Evolutionary conservation across 2,329 filamentous ascomycete species (phyloP).

Genomic region (Dothistroma septosporum): DNA sequence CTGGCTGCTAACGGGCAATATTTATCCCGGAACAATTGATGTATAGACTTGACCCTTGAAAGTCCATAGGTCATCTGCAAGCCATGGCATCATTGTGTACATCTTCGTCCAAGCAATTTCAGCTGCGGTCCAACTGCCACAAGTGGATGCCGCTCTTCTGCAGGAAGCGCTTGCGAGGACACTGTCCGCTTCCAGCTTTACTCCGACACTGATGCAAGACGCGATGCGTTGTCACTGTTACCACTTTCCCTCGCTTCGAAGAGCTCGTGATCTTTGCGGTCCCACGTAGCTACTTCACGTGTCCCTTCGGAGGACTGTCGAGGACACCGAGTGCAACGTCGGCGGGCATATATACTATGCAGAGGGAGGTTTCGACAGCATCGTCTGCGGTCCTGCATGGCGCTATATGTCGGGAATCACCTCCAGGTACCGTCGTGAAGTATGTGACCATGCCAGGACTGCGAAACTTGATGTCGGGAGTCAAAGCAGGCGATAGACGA

Average conservation of each 20-base stretch:
- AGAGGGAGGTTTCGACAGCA: neutral
- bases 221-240: slow-evolving; percentile 6
- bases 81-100: slow-evolving; percentile 6
- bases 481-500: neutral
- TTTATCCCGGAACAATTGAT: neutral
- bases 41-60: neutral
- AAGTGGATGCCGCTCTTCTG: neutral
- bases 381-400: neutral
- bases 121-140: neutral
- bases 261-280: neutral
- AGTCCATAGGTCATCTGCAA: neutral
- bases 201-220: neutral
- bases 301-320: neutral
- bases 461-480: neutral
- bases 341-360: neutral
- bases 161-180: neutral
- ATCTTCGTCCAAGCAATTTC: slow-evolving; percentile 2
- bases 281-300: neutral
- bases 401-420: neutral
- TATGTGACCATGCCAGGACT: neutral
- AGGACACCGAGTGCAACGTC: neutral
- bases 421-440: neutral
- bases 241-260: neutral
- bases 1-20: neutral
- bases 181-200: neutral